Base-by-base conservation (phyloP, 768 basidiomycete species). In the Phanerochaete sordida region DNA sequence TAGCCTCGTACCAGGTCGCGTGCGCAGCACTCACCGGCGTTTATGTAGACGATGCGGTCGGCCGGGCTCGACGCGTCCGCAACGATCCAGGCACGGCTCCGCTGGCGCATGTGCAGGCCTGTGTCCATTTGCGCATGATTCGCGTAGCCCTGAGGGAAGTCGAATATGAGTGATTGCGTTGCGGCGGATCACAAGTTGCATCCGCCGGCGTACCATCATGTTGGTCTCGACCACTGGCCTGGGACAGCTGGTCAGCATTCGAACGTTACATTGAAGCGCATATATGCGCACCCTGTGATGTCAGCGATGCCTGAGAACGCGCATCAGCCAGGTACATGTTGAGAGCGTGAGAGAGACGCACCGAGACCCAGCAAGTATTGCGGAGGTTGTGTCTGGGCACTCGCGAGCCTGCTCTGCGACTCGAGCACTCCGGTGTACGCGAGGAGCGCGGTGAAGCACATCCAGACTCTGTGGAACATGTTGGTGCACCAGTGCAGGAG, bases 161-260 rank as follows among this genome's bases (percentile, higher is more conserved):
- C 19, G 19, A 43, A 37, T 50, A 30, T 33, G 45, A 51, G 31
- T 46, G 23, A 16, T 50, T 51, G 13, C 30, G 26, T 16, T 21
- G 46, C 33, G 33, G n/a, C 46, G 39, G 30, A 48, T 46, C 35
- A 53, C 73, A 49, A 69, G n/a, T n/a, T n/a, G n/a, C n/a, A n/a
- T n/a, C n/a, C n/a, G n/a, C n/a, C n/a, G n/a, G n/a, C n/a, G n/a
- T n/a, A 84, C 87, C 88, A 90, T 89, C 85, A 91, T 88, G 63
- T 90, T 90, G 19, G 90, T 91, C 76, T 92, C 88, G 6, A 91
- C 88, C 19, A 90, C 83, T 3, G 89, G 87, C 23, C 86, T 87
- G 30, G 1, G 39, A 51, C 45, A 7, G 31, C 31, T 28, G 60
- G 47, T 61, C 59, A 61, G 26, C 62, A 45, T 64, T 49, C 58